Percentiles rank a stretch among this genome's conserved stretches.
Evolutionary conservation across 202 grass and related monocot species (phyloP).

Genomic region (Panicum virgatum): DNA sequence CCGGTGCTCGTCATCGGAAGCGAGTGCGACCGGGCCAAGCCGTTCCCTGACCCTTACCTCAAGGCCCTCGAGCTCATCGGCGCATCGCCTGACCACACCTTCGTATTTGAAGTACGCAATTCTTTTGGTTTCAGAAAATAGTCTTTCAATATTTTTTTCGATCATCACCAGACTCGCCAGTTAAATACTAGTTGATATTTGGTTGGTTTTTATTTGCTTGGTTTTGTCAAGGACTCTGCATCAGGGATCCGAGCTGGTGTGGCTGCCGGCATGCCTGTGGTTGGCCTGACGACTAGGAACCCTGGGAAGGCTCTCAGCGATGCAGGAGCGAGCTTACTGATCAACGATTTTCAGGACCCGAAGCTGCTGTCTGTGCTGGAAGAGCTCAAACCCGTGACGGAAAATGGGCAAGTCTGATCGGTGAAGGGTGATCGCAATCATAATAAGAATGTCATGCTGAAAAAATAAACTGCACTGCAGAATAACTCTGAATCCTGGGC

Average conservation of each 20-base stretch:
- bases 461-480: not conserved
- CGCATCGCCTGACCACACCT: slow-evolving; percentile 61
- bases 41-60: slow-evolving; percentile 73
- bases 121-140: not conserved
- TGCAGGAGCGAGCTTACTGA: slow-evolving; percentile 71
- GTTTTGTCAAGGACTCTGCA: slow-evolving; percentile 59
- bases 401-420: slow-evolving; percentile 35
- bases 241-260: slow-evolving; percentile 82
- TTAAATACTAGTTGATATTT: not conserved
- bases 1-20: slow-evolving; percentile 60
- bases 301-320: slow-evolving; percentile 65
- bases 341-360: slow-evolving; percentile 67
- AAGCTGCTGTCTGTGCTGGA: slow-evolving; percentile 56
- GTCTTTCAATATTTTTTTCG: not conserved
- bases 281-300: slow-evolving; percentile 70
- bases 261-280: slow-evolving; percentile 72
- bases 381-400: slow-evolving; percentile 39
- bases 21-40: slow-evolving; percentile 81
- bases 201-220: too few species aligned
- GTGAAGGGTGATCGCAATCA: not conserved
- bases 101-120: slow-evolving; percentile 69
- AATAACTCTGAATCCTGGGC: not conserved
- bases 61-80: slow-evolving; percentile 66
- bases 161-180: too few species aligned
- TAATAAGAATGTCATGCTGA: not conserved